Evolutionary conservation across 352 stramenopile species (phyloP), one percentile per base, ranked within the genome.

Genomic region (Globisporangium orthogonon): DNA sequence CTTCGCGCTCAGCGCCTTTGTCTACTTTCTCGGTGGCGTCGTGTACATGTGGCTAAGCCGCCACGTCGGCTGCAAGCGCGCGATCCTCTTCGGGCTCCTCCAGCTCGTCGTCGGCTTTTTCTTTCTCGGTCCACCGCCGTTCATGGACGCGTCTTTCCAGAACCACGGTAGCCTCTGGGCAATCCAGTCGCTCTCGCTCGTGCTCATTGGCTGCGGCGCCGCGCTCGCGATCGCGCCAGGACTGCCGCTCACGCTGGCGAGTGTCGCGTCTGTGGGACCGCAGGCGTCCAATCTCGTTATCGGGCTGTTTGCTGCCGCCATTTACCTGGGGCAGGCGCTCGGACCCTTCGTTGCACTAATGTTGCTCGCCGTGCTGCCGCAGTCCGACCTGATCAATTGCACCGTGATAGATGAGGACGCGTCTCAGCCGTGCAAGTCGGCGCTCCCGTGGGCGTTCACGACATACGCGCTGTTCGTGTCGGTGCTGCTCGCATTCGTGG

Each of bases 251-350:
- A 74, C 79, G 2, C 66, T 90, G n/a, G 67, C 71, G 58, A 86
- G 74, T 33, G 67, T 87, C 18, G 48, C 68, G 47, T 63, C 67
- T 28, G 65, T 65, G 14, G 69, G 67, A 0, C 52, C 58, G 4
- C 70, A 79, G 49, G 77, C 73, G 29, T 73, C 69, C 44, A 83
- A 87, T 62, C 67, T 87, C 23, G 75, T 87, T 17, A 78, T 90
- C 35, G 79, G 75, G 3, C 64, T 90, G 14, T 90, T 90, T 63
- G 75, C 75, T 15, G 71, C 73, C 6, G 76, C 79, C 23, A 80
- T 90, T 46, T 90, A 90, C 57, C 55, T 87, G 18, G 77, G 79
- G 1, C 79, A 90, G 50, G 73, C 77, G 23, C 52, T 87, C 17
- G 79, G 79, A 4, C 79, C 79, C 35, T 78, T 87, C 49, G 17